Percentiles rank a stretch among this genome's conserved stretches.
phyloP scores from a whole-genome alignment of 2,329 filamentous ascomycete species.

The Aspergillus caelatus region DNA sequence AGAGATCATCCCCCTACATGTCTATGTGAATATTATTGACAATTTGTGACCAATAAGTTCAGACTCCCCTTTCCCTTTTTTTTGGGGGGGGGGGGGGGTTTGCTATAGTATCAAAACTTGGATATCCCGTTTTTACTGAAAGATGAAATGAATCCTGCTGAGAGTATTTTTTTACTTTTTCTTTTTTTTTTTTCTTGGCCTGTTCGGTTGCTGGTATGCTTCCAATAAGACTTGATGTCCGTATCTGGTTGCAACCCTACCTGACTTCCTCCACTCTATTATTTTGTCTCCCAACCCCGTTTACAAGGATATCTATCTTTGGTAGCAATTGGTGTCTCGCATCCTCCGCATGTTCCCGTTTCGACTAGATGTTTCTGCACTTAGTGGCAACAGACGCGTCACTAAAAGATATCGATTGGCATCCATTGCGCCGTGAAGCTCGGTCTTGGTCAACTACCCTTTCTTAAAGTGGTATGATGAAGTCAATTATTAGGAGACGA shows the following conservation, averaged over 20 bases:
- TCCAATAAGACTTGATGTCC: conserved; percentile 21
- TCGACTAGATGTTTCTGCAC: conserved; percentile 29
- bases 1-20: conserved; percentile 18
- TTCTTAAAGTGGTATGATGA: conserved; percentile 24
- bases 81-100: too few relatives aligned
- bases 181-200: conserved; percentile 12
- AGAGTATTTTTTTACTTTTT: conserved; percentile 11
- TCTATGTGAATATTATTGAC: conserved; percentile 17
- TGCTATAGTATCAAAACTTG: conserved; percentile 16
- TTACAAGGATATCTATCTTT: conserved; percentile 17
- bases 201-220: conserved; percentile 19
- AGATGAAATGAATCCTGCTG: conserved; percentile 10
- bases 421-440: conserved; percentile 22
- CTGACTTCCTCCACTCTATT: conserved; percentile 17
- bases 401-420: conserved; percentile 36
- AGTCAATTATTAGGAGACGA: conserved; percentile 27
- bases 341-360: conserved; percentile 34
- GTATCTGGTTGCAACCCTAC: conserved; percentile 27
- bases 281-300: conserved; percentile 12
- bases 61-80: background rate
- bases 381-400: conserved; percentile 37
- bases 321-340: conserved; percentile 21
- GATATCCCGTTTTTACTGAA: conserved; percentile 18
- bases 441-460: conserved; percentile 16
- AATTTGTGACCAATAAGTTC: conserved; percentile 25